Evolutionary conservation across 139 green algal species (phyloP).

Genomic region (Chlorella sp.): DNA sequence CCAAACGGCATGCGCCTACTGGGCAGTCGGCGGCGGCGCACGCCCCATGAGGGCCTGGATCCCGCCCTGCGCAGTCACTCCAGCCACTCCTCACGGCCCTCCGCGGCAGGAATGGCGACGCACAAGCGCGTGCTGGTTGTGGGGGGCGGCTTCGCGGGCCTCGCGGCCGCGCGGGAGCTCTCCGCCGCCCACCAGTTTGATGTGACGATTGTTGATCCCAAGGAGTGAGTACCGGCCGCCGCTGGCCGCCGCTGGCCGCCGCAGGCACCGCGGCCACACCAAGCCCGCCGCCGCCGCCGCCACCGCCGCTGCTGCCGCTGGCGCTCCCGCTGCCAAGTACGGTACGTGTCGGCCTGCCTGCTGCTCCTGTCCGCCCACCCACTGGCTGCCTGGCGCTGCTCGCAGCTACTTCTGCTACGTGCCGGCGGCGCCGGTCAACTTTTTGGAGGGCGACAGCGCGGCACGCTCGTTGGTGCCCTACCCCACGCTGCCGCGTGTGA

Average conservation of each 20-base stretch:
- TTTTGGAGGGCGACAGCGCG: not conserved
- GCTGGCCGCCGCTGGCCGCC: not conserved
- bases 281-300: not conserved
- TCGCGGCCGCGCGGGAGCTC: not conserved
- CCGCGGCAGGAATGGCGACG: too few species aligned
- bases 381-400: not conserved
- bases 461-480: not conserved
- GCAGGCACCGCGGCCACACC: too few species aligned
- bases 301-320: too few species aligned
- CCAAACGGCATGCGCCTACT: too few species aligned
- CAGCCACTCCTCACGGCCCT: too few species aligned
- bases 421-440: not conserved
- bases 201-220: not conserved
- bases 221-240: not conserved
- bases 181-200: not conserved
- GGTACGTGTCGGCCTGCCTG: not conserved
- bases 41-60: too few species aligned
- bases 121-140: not conserved
- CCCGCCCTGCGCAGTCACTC: too few species aligned
- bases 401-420: slow-evolving; percentile 7
- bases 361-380: not conserved
- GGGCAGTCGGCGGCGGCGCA: too few species aligned
- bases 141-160: not conserved
- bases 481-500: not conserved
- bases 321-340: too few species aligned